Conservation (phyloP, 2,329 filamentous ascomycete genomes). For the Orbilia blumenaviensis region DNA sequence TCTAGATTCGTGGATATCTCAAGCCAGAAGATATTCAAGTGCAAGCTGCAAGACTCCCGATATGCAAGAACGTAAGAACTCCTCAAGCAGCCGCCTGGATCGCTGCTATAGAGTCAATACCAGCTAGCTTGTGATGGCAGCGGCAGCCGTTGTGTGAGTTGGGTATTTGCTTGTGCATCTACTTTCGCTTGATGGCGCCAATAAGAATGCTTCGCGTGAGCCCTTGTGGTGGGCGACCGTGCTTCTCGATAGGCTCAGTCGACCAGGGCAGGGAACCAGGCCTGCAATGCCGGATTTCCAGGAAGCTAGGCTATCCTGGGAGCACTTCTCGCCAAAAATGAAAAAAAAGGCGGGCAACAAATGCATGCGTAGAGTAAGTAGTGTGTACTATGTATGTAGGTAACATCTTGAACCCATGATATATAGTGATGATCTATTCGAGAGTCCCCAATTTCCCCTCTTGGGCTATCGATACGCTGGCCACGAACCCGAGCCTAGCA, state of each 20-base stretch:
- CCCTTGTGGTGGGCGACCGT: constrained; percentile 28
- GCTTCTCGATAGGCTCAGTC: constrained; percentile 35
- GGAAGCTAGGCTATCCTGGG: constrained; percentile 32
- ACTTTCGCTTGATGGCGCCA: constrained; percentile 36
- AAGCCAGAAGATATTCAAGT: too few species aligned
- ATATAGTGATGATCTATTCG: background rate
- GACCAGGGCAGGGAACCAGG: constrained; percentile 8
- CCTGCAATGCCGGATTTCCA: constrained; percentile 28
- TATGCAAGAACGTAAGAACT: constrained; percentile 2
- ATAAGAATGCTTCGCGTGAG: constrained; percentile 31
- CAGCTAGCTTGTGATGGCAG: constrained; percentile 48
- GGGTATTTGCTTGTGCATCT: constrained; percentile 25
- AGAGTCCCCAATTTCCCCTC: too few species aligned
- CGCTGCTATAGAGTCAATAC: too few species aligned
- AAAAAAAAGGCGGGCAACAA: background rate
- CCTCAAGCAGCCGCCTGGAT: background rate
- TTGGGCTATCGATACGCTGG: too few species aligned
- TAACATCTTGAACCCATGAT: background rate
- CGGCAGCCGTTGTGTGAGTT: constrained; percentile 43
- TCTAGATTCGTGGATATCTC: too few species aligned
- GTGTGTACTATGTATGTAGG: too few species aligned
- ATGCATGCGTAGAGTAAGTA: background rate
- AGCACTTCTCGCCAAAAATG: constrained; percentile 1
- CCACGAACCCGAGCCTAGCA: background rate
- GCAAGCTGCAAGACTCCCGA: too few species aligned